phyloP scores from a whole-genome alignment of 129 eudicot species.

The Oenanthe sinensis region DNA sequence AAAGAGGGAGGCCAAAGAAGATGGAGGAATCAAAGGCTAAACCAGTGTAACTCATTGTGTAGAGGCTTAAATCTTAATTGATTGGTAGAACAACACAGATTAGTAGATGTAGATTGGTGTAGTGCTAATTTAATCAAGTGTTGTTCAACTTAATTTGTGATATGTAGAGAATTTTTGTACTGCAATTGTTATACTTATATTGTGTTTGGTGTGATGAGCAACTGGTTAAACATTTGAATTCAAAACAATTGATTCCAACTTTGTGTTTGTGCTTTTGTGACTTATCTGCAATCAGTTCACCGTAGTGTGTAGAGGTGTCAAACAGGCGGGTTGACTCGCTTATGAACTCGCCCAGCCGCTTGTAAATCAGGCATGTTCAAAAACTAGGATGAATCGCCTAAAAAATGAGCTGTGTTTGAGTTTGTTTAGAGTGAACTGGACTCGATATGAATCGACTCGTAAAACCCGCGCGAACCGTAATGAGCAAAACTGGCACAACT shows the following conservation, averaged over 20 bases:
- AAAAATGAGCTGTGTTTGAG: no score
- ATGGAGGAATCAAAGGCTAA: constrained; percentile 1
- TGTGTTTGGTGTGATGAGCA: not conserved
- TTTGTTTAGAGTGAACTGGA: no score
- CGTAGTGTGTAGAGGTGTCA: no score
- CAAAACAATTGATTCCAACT: not conserved
- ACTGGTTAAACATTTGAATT: not conserved
- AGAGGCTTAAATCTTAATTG: not conserved
- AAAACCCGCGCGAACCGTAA: no score
- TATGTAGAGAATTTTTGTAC: not conserved
- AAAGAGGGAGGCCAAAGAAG: constrained; percentile 72
- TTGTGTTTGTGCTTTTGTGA: not conserved
- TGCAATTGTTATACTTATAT: not conserved
- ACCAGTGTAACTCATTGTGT: not conserved
- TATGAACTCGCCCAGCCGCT: no score
- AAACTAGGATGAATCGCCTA: no score
- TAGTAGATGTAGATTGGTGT: constrained; percentile 7
- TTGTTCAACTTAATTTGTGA: not conserved
- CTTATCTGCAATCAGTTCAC: no score
- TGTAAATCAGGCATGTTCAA: no score
- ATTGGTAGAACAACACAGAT: not conserved
- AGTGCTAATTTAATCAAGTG: constrained; percentile 8
- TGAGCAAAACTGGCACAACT: no score
- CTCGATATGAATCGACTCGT: no score
- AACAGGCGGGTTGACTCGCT: no score